These are phyloP conservation scores for Perkinsus chesapeaki DNA, from an alignment of 169 alveolate species.

Conservation along the genomic window DNA sequence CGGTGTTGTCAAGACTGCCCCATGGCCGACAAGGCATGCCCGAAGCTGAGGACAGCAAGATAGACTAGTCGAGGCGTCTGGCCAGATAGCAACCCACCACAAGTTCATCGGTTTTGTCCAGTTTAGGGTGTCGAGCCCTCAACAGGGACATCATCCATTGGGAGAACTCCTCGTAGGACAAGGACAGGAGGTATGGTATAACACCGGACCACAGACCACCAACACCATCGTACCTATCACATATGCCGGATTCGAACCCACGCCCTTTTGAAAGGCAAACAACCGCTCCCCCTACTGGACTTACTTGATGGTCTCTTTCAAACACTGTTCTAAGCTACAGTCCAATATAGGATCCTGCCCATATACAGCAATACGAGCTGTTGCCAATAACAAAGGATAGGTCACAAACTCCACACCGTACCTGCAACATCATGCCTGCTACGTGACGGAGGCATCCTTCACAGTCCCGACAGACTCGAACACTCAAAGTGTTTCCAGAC, in stretches of 20 bases:
- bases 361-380: background rate
- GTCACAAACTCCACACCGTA: background rate
- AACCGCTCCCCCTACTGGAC: background rate
- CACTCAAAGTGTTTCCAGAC: too few relatives aligned
- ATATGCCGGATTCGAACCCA: background rate
- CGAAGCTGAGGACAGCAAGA: background rate
- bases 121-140: background rate
- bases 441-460: too few relatives aligned
- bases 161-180: background rate
- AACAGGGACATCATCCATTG: background rate
- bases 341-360: background rate
- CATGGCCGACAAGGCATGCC: background rate
- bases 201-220: background rate
- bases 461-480: too few relatives aligned
- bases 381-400: background rate
- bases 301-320: background rate
- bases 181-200: background rate
- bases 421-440: too few relatives aligned
- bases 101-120: background rate
- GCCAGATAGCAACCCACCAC: background rate
- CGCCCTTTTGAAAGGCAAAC: background rate
- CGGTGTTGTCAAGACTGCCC: background rate
- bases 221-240: background rate
- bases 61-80: background rate
- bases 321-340: background rate